These are phyloP conservation scores for Triadica sebifera DNA, from an alignment of 345 rosid species.

Conservation along the genomic window DNA sequence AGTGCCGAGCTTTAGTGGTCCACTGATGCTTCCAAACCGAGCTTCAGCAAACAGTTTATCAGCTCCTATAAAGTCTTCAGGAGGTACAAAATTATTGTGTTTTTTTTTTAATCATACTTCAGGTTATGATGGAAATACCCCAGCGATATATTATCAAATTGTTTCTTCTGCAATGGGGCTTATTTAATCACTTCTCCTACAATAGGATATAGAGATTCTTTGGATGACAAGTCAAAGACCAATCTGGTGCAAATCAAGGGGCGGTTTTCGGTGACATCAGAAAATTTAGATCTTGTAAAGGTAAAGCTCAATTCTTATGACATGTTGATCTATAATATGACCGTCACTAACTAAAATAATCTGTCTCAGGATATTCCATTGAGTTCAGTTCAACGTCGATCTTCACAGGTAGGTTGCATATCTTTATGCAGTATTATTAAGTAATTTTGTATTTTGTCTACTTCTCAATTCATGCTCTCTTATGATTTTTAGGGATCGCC, in stretches of 20 bases:
- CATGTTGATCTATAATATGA: constrained; percentile 14
- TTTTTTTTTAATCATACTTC: not conserved
- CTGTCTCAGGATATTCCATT: constrained; percentile 78
- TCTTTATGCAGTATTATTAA: constrained; percentile 24
- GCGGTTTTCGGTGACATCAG: constrained; percentile 96
- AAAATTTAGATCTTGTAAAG: constrained; percentile 90
- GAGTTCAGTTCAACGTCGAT: constrained; percentile 70
- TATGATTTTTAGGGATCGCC: constrained; percentile 66
- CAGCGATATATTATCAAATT: not conserved
- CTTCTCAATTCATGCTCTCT: constrained; percentile 24
- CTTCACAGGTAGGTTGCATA: constrained; percentile 69
- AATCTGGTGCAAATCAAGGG: constrained; percentile 96
- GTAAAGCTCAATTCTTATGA: constrained; percentile 39
- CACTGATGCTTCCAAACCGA: constrained; percentile 84
- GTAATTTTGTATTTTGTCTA: constrained; percentile 10
- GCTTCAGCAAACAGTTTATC: constrained; percentile 98
- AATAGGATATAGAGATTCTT: constrained; percentile 82
- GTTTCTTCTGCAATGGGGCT: not conserved
- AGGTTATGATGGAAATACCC: not conserved
- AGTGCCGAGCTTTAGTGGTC: constrained; percentile 96
- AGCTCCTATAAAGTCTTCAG: constrained; percentile 93
- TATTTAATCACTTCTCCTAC: not conserved
- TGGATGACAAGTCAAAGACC: constrained; percentile 90
- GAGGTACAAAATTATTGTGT: constrained; percentile 48
- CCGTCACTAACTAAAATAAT: constrained; percentile 46